Evolutionary conservation across 805 yeast species (phyloP).

Genomic region (Saccharomycopsis sp.): DNA sequence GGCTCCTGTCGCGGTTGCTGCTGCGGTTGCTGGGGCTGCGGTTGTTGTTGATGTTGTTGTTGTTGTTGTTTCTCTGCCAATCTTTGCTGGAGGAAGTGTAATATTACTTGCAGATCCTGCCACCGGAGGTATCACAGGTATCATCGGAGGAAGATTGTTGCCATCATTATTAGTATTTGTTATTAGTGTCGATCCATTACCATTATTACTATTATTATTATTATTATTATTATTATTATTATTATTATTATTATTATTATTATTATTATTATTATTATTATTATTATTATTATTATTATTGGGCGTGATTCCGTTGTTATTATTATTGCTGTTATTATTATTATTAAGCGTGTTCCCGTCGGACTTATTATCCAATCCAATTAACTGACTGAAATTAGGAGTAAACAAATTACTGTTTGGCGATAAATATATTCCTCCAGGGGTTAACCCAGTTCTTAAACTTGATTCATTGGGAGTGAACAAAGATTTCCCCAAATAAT

Average conservation of each 20-base stretch:
- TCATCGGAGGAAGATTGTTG: no score
- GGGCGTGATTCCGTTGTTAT: conserved; percentile 2
- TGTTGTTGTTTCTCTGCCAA: neutral
- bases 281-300: neutral
- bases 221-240: neutral
- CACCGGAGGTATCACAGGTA: no score
- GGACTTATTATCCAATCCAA: neutral
- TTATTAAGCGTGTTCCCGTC: conserved; percentile 13
- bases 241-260: neutral
- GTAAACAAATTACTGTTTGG: conserved; percentile 38
- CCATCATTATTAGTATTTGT: no score
- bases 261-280: conserved; percentile 6
- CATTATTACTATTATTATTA: neutral
- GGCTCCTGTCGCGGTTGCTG: neutral
- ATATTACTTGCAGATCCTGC: no score
- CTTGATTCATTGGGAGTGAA: conserved; percentile 54
- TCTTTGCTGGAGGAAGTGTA: no score
- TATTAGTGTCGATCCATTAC: neutral
- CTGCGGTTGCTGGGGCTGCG: conserved; percentile 1
- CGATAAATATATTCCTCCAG: conserved; percentile 43
- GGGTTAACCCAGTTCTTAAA: conserved; percentile 65
- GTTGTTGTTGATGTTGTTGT: neutral
- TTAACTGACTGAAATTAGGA: conserved; percentile 34
- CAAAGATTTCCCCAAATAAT: conserved; percentile 6
- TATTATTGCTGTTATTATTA: conserved; percentile 13